Conservation (phyloP, 306 rosid species). For the Sechiopsis laciniata region DNA sequence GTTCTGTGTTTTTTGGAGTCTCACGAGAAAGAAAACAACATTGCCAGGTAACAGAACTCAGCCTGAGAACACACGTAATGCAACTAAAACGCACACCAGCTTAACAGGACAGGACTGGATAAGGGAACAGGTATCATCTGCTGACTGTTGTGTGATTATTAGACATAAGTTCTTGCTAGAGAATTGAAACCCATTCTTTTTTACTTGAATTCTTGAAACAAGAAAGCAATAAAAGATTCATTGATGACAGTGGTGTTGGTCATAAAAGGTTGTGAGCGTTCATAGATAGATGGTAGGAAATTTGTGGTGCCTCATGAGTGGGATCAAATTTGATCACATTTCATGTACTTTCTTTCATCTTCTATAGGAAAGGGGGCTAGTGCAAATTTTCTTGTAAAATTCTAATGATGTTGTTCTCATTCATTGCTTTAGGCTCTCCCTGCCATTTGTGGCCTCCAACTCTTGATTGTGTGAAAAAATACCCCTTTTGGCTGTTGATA, state of each 20-base stretch:
- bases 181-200: constrained; percentile 2
- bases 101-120: constrained; percentile 26
- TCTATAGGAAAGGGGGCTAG: not conserved
- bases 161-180: constrained; percentile 10
- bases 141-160: not conserved
- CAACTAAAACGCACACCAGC: constrained; percentile 48
- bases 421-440: not conserved
- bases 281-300: not conserved
- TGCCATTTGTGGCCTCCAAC: not conserved
- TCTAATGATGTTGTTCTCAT: not conserved
- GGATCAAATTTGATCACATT: not conserved
- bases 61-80: constrained; percentile 65
- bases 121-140: constrained; percentile 19
- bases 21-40: not conserved
- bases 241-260: not conserved
- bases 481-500: not conserved
- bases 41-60: constrained; percentile 65
- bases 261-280: not conserved
- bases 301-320: not conserved
- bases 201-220: constrained; percentile 13
- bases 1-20: not conserved
- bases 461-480: not conserved
- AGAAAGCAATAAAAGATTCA: constrained; percentile 15
- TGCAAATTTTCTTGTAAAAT: constrained; percentile 2
- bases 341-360: not conserved